Evolutionary conservation across 208 protist species (phyloP), one percentile per base, ranked within the genome.

Genomic region (Leishmania martiniquensis): DNA sequence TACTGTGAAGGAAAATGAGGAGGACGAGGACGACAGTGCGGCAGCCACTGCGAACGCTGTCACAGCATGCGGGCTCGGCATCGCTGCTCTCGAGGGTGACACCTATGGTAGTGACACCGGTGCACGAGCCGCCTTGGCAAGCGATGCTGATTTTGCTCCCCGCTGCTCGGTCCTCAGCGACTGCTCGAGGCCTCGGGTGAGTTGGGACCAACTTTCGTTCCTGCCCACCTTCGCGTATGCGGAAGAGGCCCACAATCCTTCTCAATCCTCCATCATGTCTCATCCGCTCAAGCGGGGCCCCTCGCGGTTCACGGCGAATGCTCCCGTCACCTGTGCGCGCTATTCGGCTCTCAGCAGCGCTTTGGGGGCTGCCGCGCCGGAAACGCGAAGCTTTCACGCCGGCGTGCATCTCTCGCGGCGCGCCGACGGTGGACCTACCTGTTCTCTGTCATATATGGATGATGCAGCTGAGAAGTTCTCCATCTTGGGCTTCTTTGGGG

Each of bases 151-250:
- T 37, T 67, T 67, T 44, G 37, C 44, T 17, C 2, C 9, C 15
- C 44, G n/a, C 44, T 5, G 0, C 52, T 29, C 39, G 2, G 25
- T n/a, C 13, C 37, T 52, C 37, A 15, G 52, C 66, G 37, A 70
- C 44, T 17, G 17, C 17, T 34, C 0, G 25, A 29, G 5, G 44
- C 42, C 2, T 9, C 66, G 44, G 22, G 51, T 74, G 51, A 62
- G 70, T 62, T 74, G 70, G 51, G 49, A 74, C n/a, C 37, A 37
- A 57, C 51, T 70, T 52, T 20, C 37, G 20, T 37, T n/a, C 12
- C 10, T 70, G 25, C 10, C 7, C 66, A 37, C 9, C 25, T n/a
- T 52, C 66, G 66, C 15, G n/a, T 6, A 39, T 70, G 42, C 22
- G 22, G 44, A 70, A 25, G 44, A 37, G 20, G n/a, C 5, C 44